Evolutionary conservation across 2,329 filamentous ascomycete genomes (phyloP), one percentile per base, ranked within the genome.

Genomic region (Aspergillus novoparasiticus): DNA sequence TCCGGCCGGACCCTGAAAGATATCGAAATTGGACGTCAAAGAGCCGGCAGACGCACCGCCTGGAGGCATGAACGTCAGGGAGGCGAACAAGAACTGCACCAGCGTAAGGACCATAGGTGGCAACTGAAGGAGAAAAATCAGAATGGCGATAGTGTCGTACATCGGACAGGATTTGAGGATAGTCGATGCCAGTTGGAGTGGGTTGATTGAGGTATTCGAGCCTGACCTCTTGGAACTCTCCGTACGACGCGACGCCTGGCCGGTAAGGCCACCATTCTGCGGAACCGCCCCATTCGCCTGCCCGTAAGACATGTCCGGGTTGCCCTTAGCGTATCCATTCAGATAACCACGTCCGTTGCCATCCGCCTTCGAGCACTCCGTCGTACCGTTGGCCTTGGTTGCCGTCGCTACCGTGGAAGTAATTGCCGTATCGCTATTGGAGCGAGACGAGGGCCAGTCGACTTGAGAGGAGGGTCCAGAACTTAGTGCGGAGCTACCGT

Each of bases 101-200:
- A 93, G 85, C 67, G 93, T 94, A 72, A 97, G 86, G 63, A 94
- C 89, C 72, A 94, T 89, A 26, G 94, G 92, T 34, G 94, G 94
- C 11, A 97, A 88, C 76, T 96, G 94, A 79, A 97, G 91, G 69
- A 98, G 87, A 72, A 97, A 91, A 80, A 97, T 97, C 77, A 98
- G 88, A 73, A 98, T 97, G 76, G 94, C 93, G 80, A 97, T 92
- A 65, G 94, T 97, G 81, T 98, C 94, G 81, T 93, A 91, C 75
- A 97, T 88, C 59, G 94, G 94, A 73, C 94, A 94, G 58, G 93
- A 93, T 73, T 89, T 89, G 76, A 98, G 87, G 72, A 98, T 94
- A 60, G 93, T 97, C 70, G 92, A 87, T 67, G 91, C 90, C 68
- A 96, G 84, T 71, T 91, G 89, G 69, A 96, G 81, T 55, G 91